Percentiles rank a stretch among this genome's conserved stretches.
Evolutionary conservation across 768 basidiomycete genomes (phyloP).

Genomic region (Lentinula lateritia): DNA sequence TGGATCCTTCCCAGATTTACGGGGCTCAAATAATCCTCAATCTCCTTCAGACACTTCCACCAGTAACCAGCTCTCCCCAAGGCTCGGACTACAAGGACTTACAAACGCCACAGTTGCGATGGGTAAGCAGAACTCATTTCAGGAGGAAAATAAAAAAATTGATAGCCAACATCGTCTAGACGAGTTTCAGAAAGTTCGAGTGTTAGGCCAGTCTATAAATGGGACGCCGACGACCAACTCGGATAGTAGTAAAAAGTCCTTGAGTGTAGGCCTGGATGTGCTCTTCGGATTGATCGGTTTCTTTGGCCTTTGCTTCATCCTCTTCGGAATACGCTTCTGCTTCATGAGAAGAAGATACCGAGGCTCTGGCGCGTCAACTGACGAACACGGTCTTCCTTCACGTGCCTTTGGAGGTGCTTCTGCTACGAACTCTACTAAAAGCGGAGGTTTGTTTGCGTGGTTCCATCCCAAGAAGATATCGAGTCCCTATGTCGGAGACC

Average conservation of each 20-base stretch:
- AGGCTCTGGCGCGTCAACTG: constrained; percentile 9
- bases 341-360: constrained; percentile 33
- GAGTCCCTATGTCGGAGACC: not conserved
- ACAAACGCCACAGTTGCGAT: constrained; percentile 60
- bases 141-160: not conserved
- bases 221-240: constrained; percentile 7
- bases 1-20: constrained; percentile 37
- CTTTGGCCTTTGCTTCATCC: constrained; percentile 44
- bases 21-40: constrained; percentile 13
- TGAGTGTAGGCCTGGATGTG: constrained; percentile 58
- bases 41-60: constrained; percentile 5
- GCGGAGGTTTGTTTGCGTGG: constrained; percentile 1
- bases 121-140: not conserved
- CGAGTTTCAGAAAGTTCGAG: constrained; percentile 67
- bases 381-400: not conserved
- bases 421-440: not conserved
- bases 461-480: not conserved
- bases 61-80: constrained; percentile 26
- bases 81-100: constrained; percentile 57
- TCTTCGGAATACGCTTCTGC: constrained; percentile 55
- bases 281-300: constrained; percentile 56
- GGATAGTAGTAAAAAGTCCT: constrained; percentile 25
- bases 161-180: constrained; percentile 10
- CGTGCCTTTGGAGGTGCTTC: constrained; percentile 9
- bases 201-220: constrained; percentile 54